These are phyloP conservation scores for Phytophthora chlamydospora DNA, from an alignment of 352 stramenopile species.

Conservation along the genomic window DNA sequence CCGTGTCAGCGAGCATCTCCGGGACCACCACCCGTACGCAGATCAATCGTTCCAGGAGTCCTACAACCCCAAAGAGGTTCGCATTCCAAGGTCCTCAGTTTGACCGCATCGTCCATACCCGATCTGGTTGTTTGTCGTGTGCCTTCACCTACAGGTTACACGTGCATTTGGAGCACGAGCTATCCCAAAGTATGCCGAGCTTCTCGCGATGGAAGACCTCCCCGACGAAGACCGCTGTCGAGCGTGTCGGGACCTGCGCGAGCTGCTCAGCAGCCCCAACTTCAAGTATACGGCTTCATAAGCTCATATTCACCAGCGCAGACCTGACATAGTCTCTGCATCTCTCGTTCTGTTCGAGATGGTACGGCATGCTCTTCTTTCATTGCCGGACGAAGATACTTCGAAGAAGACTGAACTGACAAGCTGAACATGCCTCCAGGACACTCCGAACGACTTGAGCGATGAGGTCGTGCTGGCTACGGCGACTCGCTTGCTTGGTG, in stretches of 20 bases:
- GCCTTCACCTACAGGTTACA: conserved; percentile 44
- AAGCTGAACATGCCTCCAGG: conserved; percentile 13
- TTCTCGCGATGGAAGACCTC: conserved; percentile 66
- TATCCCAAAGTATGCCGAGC: conserved; percentile 65
- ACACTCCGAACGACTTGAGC: conserved; percentile 47
- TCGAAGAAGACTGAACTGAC: background rate
- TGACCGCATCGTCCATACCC: background rate
- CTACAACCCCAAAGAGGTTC: conserved; percentile 59
- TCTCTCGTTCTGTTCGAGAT: conserved; percentile 64
- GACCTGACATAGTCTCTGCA: conserved; percentile 53
- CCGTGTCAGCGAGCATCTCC: conserved; percentile 68
- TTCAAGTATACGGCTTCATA: conserved; percentile 67
- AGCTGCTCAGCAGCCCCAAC: conserved; percentile 66
- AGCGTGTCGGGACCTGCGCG: conserved; percentile 52
- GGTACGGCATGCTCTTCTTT: conserved; percentile 22
- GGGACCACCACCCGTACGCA: conserved; percentile 65
- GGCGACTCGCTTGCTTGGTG: conserved; percentile 45
- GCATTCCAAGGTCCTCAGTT: background rate
- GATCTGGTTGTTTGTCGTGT: background rate
- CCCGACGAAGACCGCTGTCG: conserved; percentile 54
- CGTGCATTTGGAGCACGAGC: conserved; percentile 58
- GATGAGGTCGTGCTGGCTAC: conserved; percentile 61
- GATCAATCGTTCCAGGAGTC: conserved; percentile 64
- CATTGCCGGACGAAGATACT: background rate
- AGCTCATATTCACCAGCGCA: conserved; percentile 61